Percentiles rank a stretch among this genome's conserved stretches.
phyloP scores from a whole-genome alignment of 176 grass and related monocot species.

The Otatea glauca region DNA sequence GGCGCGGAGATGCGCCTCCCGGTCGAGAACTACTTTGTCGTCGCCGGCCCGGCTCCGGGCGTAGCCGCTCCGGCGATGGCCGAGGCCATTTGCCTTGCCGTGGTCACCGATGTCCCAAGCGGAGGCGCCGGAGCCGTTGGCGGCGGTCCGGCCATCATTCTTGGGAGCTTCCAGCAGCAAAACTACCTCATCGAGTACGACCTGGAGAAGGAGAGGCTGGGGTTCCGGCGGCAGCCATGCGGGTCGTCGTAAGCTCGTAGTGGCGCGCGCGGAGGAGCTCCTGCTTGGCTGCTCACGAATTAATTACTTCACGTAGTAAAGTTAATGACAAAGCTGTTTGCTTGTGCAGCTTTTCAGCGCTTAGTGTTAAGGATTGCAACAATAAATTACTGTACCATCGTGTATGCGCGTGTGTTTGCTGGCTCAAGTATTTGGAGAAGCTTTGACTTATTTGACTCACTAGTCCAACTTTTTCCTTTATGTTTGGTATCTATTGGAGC shows the following conservation, averaged over 20 bases:
- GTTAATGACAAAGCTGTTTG: neutral
- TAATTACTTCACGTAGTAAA: neutral
- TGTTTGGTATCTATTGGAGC: too few species aligned
- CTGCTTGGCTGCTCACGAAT: neutral
- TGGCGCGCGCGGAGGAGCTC: neutral
- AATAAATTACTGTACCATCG: conserved; percentile 18
- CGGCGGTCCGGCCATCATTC: conserved; percentile 70
- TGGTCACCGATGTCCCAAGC: conserved; percentile 53
- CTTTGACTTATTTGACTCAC: too few species aligned
- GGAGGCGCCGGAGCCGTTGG: neutral
- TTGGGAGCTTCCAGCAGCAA: conserved; percentile 96
- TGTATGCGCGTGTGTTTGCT: neutral
- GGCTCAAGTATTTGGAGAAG: too few species aligned
- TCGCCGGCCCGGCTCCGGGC: conserved; percentile 27
- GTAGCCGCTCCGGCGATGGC: neutral
- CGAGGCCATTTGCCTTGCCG: conserved; percentile 74
- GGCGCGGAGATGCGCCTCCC: conserved; percentile 71
- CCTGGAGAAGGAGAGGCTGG: conserved; percentile 60
- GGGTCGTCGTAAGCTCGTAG: conserved; percentile 7
- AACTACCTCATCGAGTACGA: conserved; percentile 89
- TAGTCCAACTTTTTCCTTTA: too few species aligned
- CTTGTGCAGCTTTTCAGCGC: neutral
- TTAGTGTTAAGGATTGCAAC: neutral
- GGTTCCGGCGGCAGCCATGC: conserved; percentile 76
- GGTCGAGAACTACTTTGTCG: conserved; percentile 76